Evolutionary conservation across 2,329 filamentous ascomycete species (phyloP).

Genomic region (Mycocentrospora acerina): DNA sequence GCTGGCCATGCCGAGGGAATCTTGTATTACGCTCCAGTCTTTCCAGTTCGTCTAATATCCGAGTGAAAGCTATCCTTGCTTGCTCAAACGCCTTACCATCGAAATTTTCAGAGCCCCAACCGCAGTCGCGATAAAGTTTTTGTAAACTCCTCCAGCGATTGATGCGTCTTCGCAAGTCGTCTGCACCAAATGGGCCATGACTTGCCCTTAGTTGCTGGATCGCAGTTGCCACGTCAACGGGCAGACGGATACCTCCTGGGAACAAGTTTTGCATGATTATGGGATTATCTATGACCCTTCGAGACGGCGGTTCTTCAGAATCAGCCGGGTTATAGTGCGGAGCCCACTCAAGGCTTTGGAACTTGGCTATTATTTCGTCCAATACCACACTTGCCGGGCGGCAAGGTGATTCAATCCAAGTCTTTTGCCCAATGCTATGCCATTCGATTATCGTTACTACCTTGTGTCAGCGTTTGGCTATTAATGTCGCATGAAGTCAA

Average conservation of each 20-base stretch:
- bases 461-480: neutral
- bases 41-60: neutral
- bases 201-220: slow-evolving; percentile 3
- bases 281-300: slow-evolving; percentile 4
- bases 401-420: slow-evolving; percentile 8
- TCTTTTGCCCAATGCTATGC: slow-evolving; percentile 1
- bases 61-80: no score
- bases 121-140: slow-evolving; percentile 3
- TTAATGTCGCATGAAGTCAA: neutral
- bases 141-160: slow-evolving; percentile 4
- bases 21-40: neutral
- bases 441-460: slow-evolving; percentile 10
- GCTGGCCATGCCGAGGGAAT: neutral
- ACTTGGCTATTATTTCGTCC: slow-evolving; percentile 1
- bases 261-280: slow-evolving; percentile 9
- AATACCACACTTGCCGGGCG: slow-evolving; percentile 5
- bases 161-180: neutral
- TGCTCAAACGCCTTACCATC: slow-evolving; percentile 1
- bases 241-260: slow-evolving; percentile 3
- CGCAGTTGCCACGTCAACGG: slow-evolving; percentile 1
- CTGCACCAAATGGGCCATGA: neutral
- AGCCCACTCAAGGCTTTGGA: slow-evolving; percentile 9
- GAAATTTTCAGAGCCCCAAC: slow-evolving; percentile 2
- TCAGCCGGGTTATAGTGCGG: slow-evolving; percentile 4
- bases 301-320: slow-evolving; percentile 1